phyloP scores from a whole-genome alignment of 768 basidiomycete genomes.

The Collybia mongolica region DNA sequence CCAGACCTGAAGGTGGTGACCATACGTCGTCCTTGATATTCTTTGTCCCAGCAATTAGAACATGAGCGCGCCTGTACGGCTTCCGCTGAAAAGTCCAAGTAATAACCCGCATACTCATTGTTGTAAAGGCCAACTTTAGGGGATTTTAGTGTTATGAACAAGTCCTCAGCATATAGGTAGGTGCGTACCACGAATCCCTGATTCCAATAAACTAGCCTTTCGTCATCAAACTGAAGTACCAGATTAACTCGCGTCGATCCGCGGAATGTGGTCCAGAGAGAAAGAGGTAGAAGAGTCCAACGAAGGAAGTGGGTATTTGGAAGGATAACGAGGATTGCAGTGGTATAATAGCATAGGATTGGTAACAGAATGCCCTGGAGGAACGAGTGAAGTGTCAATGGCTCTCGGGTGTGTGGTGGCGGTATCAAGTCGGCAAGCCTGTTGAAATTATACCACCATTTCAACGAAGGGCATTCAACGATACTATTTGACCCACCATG shows the following conservation, averaged over 20 bases:
- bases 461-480: not conserved
- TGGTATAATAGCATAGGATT: slow-evolving; percentile 44
- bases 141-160: too few relatives aligned
- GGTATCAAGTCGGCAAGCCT: slow-evolving; percentile 27
- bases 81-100: slow-evolving; percentile 38
- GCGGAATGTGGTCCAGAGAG: slow-evolving; percentile 42
- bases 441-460: not conserved
- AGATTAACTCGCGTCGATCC: slow-evolving; percentile 43
- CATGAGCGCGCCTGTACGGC: slow-evolving; percentile 28
- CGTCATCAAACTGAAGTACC: slow-evolving; percentile 28
- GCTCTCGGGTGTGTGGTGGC: slow-evolving; percentile 27
- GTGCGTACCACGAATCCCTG: slow-evolving; percentile 42
- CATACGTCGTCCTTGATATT: slow-evolving; percentile 6
- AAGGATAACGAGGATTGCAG: slow-evolving; percentile 51
- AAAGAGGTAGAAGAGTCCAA: slow-evolving; percentile 46
- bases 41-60: slow-evolving; percentile 5
- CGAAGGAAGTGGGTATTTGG: slow-evolving; percentile 43
- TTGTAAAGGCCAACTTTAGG: slow-evolving; percentile 34
- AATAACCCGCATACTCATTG: slow-evolving; percentile 34
- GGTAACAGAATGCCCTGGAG: slow-evolving; percentile 38
- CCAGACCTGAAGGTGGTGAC: slow-evolving; percentile 6
- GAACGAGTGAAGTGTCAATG: slow-evolving; percentile 32
- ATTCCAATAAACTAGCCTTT: slow-evolving; percentile 38
- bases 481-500: slow-evolving; percentile 9
- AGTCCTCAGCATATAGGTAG: not conserved